Percentiles rank a stretch among this genome's conserved stretches.
Conservation (phyloP, 306 rosid species). For the Cucumis cinereus region DNA sequence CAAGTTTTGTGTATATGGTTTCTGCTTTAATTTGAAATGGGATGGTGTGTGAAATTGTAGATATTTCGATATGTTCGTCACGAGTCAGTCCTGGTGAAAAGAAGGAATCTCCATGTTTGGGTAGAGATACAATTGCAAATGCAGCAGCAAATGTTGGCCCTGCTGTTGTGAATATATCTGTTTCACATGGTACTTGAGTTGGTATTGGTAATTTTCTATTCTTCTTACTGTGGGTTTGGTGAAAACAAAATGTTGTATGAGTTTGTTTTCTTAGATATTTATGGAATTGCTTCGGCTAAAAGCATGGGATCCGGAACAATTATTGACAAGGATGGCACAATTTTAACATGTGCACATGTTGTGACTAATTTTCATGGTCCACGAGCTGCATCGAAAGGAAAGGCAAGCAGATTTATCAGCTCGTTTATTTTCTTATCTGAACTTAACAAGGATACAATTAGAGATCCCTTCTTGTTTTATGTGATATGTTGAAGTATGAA, state of each 20-base stretch:
- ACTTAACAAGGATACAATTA: neutral
- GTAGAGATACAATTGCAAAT: conserved; percentile 68
- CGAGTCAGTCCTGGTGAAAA: conserved; percentile 13
- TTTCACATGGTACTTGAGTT: conserved; percentile 38
- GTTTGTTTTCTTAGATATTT: conserved; percentile 21
- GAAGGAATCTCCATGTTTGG: conserved; percentile 24
- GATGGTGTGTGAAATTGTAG: conserved; percentile 22
- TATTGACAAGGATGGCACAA: conserved; percentile 68
- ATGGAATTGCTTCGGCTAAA: conserved; percentile 35
- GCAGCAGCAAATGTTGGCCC: conserved; percentile 79
- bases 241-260: neutral
- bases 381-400: conserved; percentile 42
- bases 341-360: conserved; percentile 84
- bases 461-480: neutral
- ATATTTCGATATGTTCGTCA: conserved; percentile 30
- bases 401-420: conserved; percentile 35
- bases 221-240: neutral
- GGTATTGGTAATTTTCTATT: neutral
- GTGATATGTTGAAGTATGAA: neutral
- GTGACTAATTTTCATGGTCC: conserved; percentile 50
- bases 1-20: neutral
- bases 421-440: neutral
- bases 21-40: neutral
- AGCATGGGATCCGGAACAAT: conserved; percentile 79
- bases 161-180: conserved; percentile 70